A percentile compares a stretch with the other conserved stretches of the same genome.
Evolutionary conservation across 2,329 filamentous ascomycete genomes (phyloP).

Genomic region (Eutypella sp.): DNA sequence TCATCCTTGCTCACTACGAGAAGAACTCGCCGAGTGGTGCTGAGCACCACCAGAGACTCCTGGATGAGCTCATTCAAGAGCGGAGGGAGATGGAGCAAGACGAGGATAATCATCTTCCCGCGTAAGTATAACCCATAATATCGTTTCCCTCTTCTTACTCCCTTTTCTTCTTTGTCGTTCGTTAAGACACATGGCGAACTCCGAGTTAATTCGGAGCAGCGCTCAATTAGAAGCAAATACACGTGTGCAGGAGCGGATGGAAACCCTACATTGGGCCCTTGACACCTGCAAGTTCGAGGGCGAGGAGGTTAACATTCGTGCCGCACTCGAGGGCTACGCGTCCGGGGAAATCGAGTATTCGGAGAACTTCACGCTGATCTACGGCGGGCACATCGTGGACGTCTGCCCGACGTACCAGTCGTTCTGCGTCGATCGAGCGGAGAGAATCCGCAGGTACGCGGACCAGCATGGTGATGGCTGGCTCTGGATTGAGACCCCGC

Average conservation of each 20-base stretch:
- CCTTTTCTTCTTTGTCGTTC: no score
- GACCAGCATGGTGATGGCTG: constrained; percentile 33
- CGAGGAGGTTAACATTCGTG: constrained; percentile 36
- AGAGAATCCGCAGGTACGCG: constrained; percentile 34
- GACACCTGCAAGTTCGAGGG: constrained; percentile 27
- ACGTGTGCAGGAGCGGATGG: constrained; percentile 28
- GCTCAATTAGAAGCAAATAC: constrained; percentile 21
- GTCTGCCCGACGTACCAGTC: constrained; percentile 31
- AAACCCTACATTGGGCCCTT: constrained; percentile 27
- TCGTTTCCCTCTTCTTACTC: no score
- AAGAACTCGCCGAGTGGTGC: constrained; percentile 18
- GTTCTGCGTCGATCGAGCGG: constrained; percentile 33
- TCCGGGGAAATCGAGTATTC: constrained; percentile 36
- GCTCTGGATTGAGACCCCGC: constrained; percentile 42
- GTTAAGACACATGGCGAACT: not conserved
- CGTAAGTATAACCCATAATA: constrained; percentile 15
- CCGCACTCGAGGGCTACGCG: constrained; percentile 37
- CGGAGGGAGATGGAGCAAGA: constrained; percentile 25
- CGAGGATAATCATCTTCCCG: constrained; percentile 28
- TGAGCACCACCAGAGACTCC: constrained; percentile 17
- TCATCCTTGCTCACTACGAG: constrained; percentile 22
- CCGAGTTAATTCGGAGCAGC: not conserved
- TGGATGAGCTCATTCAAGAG: constrained; percentile 19
- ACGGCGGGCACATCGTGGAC: constrained; percentile 37
- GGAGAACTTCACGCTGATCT: constrained; percentile 36